Percentiles rank a stretch among this genome's conserved stretches.
Evolutionary conservation across 1,284 basidiomycete species (phyloP).

Genomic region (Naganishia cerealis): DNA sequence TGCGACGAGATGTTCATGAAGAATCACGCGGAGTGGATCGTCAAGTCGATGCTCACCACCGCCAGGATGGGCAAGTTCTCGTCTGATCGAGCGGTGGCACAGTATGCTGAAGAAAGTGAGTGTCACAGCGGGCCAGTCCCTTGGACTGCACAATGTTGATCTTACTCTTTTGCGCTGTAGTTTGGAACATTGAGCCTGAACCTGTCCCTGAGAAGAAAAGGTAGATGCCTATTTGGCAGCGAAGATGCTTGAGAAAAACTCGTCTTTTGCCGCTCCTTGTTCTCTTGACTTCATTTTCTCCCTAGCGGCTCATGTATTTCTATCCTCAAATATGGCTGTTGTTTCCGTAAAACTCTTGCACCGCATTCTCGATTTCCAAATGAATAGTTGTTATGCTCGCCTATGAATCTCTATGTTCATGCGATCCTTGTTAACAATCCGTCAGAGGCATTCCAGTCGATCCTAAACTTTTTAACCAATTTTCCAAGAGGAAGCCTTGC

Average conservation of each 20-base stretch:
- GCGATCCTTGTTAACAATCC: no score
- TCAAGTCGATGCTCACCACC: conserved; percentile 81
- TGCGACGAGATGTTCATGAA: conserved; percentile 77
- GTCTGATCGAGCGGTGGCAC: conserved; percentile 82
- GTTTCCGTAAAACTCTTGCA: no score
- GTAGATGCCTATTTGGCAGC: not conserved
- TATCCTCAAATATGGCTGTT: no score
- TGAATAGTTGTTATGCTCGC: no score
- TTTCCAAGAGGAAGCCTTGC: no score
- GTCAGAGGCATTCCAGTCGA: no score
- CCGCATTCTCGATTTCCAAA: no score
- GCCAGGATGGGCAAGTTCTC: conserved; percentile 95
- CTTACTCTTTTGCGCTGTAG: not conserved
- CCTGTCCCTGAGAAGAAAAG: conserved; percentile 38
- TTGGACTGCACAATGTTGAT: not conserved
- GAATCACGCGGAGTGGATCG: conserved; percentile 79
- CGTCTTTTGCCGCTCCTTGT: not conserved
- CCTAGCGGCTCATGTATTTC: not conserved
- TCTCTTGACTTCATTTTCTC: not conserved
- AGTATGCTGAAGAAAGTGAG: conserved; percentile 66
- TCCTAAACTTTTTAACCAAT: no score
- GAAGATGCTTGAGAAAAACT: not conserved
- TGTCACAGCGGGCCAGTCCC: not conserved
- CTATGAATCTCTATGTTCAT: no score
- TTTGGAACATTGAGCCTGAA: conserved; percentile 44